Base-by-base conservation (phyloP, 2,329 filamentous ascomycete species). In the Teratosphaeria pseudoeucalypti region DNA sequence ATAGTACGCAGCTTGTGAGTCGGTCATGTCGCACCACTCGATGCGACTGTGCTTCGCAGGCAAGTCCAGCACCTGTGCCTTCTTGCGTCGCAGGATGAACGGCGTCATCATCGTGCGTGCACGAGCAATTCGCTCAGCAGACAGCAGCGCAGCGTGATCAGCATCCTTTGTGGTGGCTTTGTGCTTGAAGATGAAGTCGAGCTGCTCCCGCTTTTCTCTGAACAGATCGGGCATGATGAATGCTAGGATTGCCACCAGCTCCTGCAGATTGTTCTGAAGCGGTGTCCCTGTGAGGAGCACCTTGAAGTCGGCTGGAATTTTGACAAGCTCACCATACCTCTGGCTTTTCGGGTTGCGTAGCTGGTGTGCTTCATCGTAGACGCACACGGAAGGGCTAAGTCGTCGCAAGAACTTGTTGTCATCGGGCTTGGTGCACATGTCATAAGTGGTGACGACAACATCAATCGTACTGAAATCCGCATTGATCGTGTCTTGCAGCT, bases 321-420 rank as follows among this genome's bases (percentile, higher is more conserved):
- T 82, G 68, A 89, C 85, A 57, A 97, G 79, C 61, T 89, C 86
- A 67, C 85, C 83, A 73, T 96, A 96, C 6, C 90, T 81, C 57
- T 89, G 85, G 0, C 92, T 95, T 54, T 86, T 85, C 2, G 87
- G 86, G 71, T 96, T 97, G 76, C 96, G 95, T 72, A 99, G 78
- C 69, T 90, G 86, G 74, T 99, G 94, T 0, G 92, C 94, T 75
- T 99, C 94, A 70, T 99, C 94, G 68, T 91, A 99, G 11, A 99
- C 86, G 66, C 82, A 85, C 32, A 82, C 80, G 61, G 79, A 73
- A 19, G 81, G 80, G 49, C 78, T 77, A 63, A 85, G 77, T 34
- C 65, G 79, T 52, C 83, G 79, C 61, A 89, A 74, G 69, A 88
- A 89, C 26, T 77, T 78, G 56, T 82, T 81, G 69, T 90, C 87